phyloP scores from a whole-genome alignment of 257 asterid species.

The Ocimum tenuiflorum region DNA sequence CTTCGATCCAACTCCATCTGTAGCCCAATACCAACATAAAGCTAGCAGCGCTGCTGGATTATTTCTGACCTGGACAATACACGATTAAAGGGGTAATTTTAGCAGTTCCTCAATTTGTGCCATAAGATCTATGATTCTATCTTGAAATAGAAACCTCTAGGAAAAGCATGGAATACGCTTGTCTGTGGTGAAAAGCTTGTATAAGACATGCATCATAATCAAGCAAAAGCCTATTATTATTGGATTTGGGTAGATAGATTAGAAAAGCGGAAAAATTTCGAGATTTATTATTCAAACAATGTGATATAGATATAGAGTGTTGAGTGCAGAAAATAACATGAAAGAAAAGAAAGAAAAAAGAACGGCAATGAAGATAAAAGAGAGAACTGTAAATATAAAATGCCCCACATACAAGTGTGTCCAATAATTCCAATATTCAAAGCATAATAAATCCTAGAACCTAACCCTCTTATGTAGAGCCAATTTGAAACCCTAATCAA shows the following conservation, averaged over 20 bases:
- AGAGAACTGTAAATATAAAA: too few species aligned
- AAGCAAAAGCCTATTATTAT: neutral
- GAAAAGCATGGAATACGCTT: neutral
- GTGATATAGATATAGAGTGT: too few species aligned
- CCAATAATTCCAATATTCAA: too few species aligned
- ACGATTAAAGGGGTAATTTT: neutral
- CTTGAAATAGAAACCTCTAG: neutral
- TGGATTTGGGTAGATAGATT: neutral
- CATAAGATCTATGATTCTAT: neutral
- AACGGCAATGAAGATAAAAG: too few species aligned
- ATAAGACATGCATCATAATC: neutral
- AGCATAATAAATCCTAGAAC: too few species aligned
- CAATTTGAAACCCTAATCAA: too few species aligned
- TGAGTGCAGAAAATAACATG: too few species aligned
- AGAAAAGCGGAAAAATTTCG: neutral
- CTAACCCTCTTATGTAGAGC: too few species aligned
- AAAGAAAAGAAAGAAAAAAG: too few species aligned
- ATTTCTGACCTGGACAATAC: constrained; percentile 53
- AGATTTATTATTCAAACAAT: neutral
- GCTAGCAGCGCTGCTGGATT: constrained; percentile 97
- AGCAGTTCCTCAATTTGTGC: neutral
- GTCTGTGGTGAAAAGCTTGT: neutral
- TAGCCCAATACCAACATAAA: constrained; percentile 94
- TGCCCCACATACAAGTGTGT: too few species aligned
- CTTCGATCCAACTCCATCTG: constrained; percentile 94